These are phyloP conservation scores for Oryza nivara DNA, from an alignment of 176 grass and related monocot genomes.

Conservation along the genomic window DNA sequence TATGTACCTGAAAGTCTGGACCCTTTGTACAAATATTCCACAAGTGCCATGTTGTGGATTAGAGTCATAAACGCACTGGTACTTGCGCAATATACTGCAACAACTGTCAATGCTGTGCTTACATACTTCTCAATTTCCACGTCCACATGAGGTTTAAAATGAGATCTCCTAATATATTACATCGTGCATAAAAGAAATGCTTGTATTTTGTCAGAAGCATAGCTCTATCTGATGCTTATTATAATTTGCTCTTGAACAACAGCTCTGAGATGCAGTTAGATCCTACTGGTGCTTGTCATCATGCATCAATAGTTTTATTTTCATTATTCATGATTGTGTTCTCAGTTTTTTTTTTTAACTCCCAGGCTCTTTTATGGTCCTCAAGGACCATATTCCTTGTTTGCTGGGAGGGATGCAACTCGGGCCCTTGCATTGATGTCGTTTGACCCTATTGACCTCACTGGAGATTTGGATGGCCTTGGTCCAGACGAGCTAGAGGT, in stretches of 20 bases:
- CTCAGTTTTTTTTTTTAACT: conserved; percentile 17
- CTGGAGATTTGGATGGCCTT: conserved; percentile 73
- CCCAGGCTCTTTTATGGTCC: conserved; percentile 92
- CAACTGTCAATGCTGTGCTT: not conserved
- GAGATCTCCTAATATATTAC: not conserved
- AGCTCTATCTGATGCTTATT: not conserved
- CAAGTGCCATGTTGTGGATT: conserved; percentile 12
- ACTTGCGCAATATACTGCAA: conserved; percentile 18
- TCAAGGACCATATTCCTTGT: conserved; percentile 83
- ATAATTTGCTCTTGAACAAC: conserved; percentile 1
- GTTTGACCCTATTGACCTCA: conserved; percentile 82
- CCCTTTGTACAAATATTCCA: conserved; percentile 9
- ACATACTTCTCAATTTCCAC: conserved; percentile 2
- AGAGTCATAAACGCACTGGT: not conserved
- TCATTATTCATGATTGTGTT: conserved; percentile 33
- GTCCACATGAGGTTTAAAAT: not conserved
- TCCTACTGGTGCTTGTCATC: not conserved
- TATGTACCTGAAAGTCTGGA: conserved; percentile 4
- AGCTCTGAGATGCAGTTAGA: not conserved
- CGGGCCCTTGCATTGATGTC: conserved; percentile 94
- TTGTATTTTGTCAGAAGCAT: not conserved
- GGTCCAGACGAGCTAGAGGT: conserved; percentile 72
- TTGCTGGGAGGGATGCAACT: conserved; percentile 82
- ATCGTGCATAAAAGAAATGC: not conserved
- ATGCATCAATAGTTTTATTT: conserved; percentile 15